Evolutionary conservation across 106 monocot genomes (phyloP).

Genomic region (Gastrodia elata): DNA sequence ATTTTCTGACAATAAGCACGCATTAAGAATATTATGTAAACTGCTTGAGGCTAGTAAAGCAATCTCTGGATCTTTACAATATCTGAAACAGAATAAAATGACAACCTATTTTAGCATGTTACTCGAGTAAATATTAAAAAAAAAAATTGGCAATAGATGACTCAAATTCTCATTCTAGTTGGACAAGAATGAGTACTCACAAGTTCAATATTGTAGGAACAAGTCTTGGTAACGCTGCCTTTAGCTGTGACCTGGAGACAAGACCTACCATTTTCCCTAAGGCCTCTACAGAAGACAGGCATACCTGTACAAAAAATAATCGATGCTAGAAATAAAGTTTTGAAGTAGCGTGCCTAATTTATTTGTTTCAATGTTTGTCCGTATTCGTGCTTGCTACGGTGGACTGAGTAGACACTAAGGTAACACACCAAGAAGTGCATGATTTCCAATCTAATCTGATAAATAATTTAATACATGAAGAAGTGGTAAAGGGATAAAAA

Average conservation of each 20-base stretch:
- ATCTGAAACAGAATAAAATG: slow-evolving; percentile 34
- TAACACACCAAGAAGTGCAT: not conserved
- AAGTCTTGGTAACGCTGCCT: slow-evolving; percentile 79
- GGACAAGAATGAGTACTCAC: slow-evolving; percentile 26
- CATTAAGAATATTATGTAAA: slow-evolving; percentile 75
- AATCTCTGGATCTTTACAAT: slow-evolving; percentile 71
- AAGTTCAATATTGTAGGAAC: slow-evolving; percentile 71
- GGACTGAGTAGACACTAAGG: not conserved
- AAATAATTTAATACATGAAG: not conserved
- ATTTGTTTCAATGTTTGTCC: not conserved
- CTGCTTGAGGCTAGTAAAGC: slow-evolving; percentile 59
- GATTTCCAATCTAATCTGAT: not conserved
- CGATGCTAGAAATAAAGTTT: not conserved
- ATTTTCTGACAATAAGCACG: slow-evolving; percentile 74
- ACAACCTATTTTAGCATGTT: not conserved
- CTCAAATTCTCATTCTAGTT: not conserved
- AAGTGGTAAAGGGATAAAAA: not conserved
- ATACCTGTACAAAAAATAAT: slow-evolving; percentile 38
- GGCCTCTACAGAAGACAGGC: slow-evolving; percentile 78
- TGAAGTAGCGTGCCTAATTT: not conserved
- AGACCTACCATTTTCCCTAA: slow-evolving; percentile 97
- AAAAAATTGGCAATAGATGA: not conserved
- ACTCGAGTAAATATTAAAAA: not conserved
- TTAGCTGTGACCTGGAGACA: slow-evolving; percentile 72
- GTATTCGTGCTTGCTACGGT: not conserved